These are phyloP conservation scores for Phyllosticta citrichinensis DNA, from an alignment of 2,329 filamentous ascomycete species.

Conservation along the genomic window DNA sequence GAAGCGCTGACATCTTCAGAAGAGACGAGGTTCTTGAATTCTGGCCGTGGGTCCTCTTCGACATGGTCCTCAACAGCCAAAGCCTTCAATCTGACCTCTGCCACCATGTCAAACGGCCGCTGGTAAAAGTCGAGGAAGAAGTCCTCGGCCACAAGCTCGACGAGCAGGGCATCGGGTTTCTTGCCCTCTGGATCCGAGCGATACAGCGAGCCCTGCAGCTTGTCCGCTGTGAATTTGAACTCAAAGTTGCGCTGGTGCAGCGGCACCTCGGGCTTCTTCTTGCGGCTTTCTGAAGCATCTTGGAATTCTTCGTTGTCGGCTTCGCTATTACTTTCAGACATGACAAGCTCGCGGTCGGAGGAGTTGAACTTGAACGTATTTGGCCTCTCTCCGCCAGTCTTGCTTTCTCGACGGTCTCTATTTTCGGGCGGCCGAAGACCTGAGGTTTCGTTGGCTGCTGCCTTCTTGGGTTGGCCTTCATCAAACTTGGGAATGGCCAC, in stretches of 20 bases:
- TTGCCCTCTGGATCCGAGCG: slow-evolving; percentile 70
- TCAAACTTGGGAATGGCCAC: slow-evolving; percentile 84
- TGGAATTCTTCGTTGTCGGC: slow-evolving; percentile 53
- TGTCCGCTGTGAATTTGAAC: slow-evolving; percentile 93
- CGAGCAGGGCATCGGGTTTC: slow-evolving; percentile 69
- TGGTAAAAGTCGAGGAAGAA: slow-evolving; percentile 85
- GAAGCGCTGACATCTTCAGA: slow-evolving; percentile 65
- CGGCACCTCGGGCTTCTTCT: slow-evolving; percentile 36
- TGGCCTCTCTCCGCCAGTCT: slow-evolving; percentile 36
- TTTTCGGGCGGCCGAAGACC: slow-evolving; percentile 27
- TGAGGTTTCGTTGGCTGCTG: slow-evolving; percentile 20
- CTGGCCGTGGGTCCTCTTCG: slow-evolving; percentile 68
- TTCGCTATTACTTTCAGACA: slow-evolving; percentile 62
- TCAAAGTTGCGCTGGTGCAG: slow-evolving; percentile 88
- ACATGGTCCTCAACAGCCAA: slow-evolving; percentile 92
- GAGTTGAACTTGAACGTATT: slow-evolving; percentile 65
- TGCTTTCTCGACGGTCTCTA: slow-evolving; percentile 1
- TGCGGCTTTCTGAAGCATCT: slow-evolving; percentile 49
- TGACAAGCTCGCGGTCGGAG: slow-evolving; percentile 64
- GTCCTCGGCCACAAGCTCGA: slow-evolving; percentile 81
- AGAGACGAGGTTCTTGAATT: slow-evolving; percentile 97
- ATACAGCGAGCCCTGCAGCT: slow-evolving; percentile 85
- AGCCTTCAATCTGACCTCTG: slow-evolving; percentile 78
- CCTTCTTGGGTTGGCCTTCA: slow-evolving; percentile 20
- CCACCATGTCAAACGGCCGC: slow-evolving; percentile 83